phyloP scores from a whole-genome alignment of 148 eudicot genomes.

The Drosera capensis region DNA sequence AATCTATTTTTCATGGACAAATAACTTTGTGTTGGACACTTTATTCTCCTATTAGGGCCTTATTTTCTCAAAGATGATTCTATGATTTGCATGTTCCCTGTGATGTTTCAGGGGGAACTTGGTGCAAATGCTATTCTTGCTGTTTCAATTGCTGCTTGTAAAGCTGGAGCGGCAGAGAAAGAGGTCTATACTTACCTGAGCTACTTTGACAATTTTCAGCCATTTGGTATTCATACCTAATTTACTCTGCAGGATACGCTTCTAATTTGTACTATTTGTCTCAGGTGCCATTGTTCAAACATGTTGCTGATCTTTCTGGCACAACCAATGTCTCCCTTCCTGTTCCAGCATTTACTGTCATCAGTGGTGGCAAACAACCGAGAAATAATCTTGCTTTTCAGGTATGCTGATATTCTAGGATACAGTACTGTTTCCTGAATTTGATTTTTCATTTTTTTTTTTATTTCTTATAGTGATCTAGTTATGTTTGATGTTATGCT shows the following conservation, averaged over 20 bases:
- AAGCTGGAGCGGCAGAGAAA: constrained; percentile 97
- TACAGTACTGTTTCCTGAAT: background rate
- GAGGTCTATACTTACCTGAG: constrained; percentile 27
- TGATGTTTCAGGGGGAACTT: constrained; percentile 65
- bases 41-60: background rate
- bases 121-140: constrained; percentile 95
- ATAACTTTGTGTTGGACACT: no score
- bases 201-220: background rate
- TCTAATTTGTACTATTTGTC: constrained; percentile 11
- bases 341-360: constrained; percentile 74
- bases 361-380: constrained; percentile 87
- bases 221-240: background rate
- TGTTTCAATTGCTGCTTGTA: constrained; percentile 96
- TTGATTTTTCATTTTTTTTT: no score
- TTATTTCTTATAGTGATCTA: no score
- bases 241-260: no score
- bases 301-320: constrained; percentile 89
- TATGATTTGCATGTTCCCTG: background rate
- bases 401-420: constrained; percentile 22
- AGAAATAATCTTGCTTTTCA: constrained; percentile 77
- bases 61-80: background rate
- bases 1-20: background rate
- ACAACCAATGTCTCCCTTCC: constrained; percentile 51
- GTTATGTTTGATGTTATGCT: background rate
- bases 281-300: constrained; percentile 87